These are phyloP conservation scores for Gnomoniopsis sp. DNA, from an alignment of 2,329 filamentous ascomycete species.

Conservation along the genomic window DNA sequence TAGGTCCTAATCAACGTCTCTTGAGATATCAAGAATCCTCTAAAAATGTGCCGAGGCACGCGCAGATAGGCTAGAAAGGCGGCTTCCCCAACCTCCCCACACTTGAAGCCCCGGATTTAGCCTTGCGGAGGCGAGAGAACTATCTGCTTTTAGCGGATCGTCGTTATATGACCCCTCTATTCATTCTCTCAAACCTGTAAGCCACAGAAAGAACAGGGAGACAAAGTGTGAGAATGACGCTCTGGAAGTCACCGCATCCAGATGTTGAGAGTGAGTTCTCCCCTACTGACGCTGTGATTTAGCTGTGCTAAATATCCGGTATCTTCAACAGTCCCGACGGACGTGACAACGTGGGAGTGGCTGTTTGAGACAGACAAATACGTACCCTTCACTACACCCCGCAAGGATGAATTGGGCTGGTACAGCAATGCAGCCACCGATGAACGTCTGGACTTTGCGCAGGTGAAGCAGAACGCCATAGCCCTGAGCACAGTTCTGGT, in stretches of 20 bases:
- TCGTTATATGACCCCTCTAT: too few relatives aligned
- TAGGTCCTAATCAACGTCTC: too few relatives aligned
- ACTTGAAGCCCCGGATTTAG: not conserved
- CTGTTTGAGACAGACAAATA: not conserved
- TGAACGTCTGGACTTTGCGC: not conserved
- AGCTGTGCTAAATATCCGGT: not conserved
- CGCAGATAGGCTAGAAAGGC: not conserved
- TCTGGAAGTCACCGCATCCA: conserved; percentile 12
- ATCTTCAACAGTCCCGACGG: not conserved
- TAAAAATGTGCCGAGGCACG: not conserved
- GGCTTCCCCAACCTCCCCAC: not conserved
- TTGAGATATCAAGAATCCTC: not conserved
- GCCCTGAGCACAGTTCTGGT: not conserved
- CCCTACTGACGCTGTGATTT: not conserved
- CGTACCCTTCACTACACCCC: not conserved
- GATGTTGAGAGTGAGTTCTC: conserved; percentile 8
- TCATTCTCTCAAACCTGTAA: too few relatives aligned
- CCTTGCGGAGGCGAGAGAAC: not conserved
- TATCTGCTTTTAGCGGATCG: too few relatives aligned
- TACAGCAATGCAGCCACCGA: conserved; percentile 2
- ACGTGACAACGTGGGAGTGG: conserved; percentile 11
- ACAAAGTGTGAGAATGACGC: conserved; percentile 3
- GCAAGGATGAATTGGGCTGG: not conserved
- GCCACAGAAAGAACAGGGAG: not conserved
- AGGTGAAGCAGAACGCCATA: conserved; percentile 1